Conservation (phyloP, 1,139 yeast genomes). For the Sugiyamaella paludigena region DNA sequence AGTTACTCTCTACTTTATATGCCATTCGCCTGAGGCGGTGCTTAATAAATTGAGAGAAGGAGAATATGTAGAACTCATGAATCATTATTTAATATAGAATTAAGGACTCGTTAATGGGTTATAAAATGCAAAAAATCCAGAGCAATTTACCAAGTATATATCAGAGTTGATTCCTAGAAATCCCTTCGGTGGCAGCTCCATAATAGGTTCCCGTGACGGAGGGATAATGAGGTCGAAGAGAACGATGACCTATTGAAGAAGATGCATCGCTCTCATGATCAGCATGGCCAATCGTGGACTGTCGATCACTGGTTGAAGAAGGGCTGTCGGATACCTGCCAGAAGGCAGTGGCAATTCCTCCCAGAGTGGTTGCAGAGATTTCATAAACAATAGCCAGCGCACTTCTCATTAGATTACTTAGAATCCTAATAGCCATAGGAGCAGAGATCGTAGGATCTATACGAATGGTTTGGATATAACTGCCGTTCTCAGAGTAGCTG, state of each 20-base stretch:
- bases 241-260: background rate
- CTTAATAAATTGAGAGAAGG: background rate
- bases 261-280: background rate
- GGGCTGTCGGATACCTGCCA: too few species aligned
- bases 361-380: too few species aligned
- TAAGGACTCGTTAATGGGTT: background rate
- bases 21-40: too few species aligned
- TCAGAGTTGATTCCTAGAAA: background rate
- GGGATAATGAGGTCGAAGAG: conserved; percentile 14
- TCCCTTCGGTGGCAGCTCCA: background rate
- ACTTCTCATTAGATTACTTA: background rate
- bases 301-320: too few species aligned
- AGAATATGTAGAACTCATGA: background rate
- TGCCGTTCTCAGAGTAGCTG: too few species aligned
- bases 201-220: conserved; percentile 16
- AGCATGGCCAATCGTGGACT: too few species aligned
- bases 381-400: too few species aligned
- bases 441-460: conserved; percentile 9
- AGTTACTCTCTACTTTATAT: too few species aligned
- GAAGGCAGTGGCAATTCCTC: too few species aligned
- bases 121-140: background rate
- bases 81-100: background rate
- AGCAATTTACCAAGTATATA: background rate
- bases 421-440: conserved; percentile 3
- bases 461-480: background rate